A percentile compares a stretch with the other conserved stretches of the same genome.
These are phyloP conservation scores for Cicer bijugum DNA, from an alignment of 306 rosid species.

Conservation along the genomic window DNA sequence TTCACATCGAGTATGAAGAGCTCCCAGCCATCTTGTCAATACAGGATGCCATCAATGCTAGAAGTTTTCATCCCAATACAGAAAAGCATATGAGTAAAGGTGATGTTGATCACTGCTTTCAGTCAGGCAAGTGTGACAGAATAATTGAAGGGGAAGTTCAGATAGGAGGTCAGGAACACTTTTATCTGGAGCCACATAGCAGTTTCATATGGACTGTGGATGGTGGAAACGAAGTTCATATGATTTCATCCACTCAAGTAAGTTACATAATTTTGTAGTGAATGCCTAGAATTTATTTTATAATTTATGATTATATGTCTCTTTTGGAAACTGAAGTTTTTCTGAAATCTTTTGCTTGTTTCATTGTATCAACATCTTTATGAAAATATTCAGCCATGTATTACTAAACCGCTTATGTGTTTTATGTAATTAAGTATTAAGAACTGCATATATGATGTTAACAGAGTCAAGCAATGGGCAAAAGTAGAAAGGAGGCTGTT, in stretches of 20 bases:
- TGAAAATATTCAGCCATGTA: slow-evolving; percentile 20
- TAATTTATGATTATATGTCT: slow-evolving; percentile 1
- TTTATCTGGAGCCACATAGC: slow-evolving; percentile 88
- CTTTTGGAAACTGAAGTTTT: slow-evolving; percentile 26
- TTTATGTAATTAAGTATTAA: background rate
- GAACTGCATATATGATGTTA: slow-evolving; percentile 20
- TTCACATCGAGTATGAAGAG: slow-evolving; percentile 77
- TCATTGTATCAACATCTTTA: background rate
- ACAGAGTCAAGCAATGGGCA: background rate
- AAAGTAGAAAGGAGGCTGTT: too few species aligned
- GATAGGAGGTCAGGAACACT: slow-evolving; percentile 97
- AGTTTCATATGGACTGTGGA: slow-evolving; percentile 87
- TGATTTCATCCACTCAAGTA: slow-evolving; percentile 97
- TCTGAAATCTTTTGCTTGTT: slow-evolving; percentile 32
- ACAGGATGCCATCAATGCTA: slow-evolving; percentile 80
- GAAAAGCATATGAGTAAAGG: slow-evolving; percentile 75
- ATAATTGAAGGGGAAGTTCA: slow-evolving; percentile 86
- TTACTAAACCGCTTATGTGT: slow-evolving; percentile 33
- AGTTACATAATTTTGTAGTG: slow-evolving; percentile 42
- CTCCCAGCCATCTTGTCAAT: slow-evolving; percentile 83
- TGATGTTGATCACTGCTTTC: slow-evolving; percentile 80
- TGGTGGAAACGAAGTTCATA: slow-evolving; percentile 93
- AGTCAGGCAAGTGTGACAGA: slow-evolving; percentile 75
- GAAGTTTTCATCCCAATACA: slow-evolving; percentile 76
- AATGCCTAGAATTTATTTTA: slow-evolving; percentile 32